phyloP scores from a whole-genome alignment of 306 rosid species.

The Citrullus colocynthis region DNA sequence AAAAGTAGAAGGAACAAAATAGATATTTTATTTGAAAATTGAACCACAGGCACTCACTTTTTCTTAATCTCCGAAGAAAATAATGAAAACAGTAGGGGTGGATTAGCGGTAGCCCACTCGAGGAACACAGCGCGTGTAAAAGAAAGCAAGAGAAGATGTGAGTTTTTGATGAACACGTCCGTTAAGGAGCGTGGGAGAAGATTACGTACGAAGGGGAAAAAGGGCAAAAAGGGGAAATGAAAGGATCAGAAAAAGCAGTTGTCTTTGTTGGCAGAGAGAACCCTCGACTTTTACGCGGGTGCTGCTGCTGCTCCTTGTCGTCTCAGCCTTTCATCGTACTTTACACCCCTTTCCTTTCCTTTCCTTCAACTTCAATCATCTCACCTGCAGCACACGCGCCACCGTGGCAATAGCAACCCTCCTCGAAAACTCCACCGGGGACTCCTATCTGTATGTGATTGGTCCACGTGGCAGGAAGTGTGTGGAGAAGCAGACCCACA shows the following conservation, averaged over 20 bases:
- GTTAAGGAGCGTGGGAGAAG: neutral
- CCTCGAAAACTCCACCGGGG: neutral
- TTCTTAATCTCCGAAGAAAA: neutral
- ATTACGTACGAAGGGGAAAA: neutral
- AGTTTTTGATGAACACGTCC: neutral
- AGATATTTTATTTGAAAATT: neutral
- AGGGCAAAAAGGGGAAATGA: neutral
- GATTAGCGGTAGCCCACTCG: neutral
- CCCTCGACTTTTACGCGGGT: conserved; percentile 69
- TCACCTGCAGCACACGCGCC: conserved; percentile 27
- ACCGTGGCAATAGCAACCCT: neutral
- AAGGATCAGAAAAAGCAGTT: neutral
- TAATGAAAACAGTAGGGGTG: neutral
- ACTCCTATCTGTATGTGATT: neutral
- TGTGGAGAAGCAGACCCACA: conserved; percentile 16
- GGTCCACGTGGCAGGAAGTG: conserved; percentile 17
- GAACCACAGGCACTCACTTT: neutral
- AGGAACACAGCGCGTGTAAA: neutral
- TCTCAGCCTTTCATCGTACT: conserved; percentile 75
- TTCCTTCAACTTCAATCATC: conserved; percentile 14
- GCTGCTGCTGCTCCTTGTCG: conserved; percentile 18
- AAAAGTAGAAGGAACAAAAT: neutral
- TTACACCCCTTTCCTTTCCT: conserved; percentile 19
- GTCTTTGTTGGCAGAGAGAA: conserved; percentile 13
- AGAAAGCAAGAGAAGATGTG: neutral